These are phyloP conservation scores for Tetrapyrgos nigripes DNA, from an alignment of 1,284 basidiomycete species.

Conservation along the genomic window DNA sequence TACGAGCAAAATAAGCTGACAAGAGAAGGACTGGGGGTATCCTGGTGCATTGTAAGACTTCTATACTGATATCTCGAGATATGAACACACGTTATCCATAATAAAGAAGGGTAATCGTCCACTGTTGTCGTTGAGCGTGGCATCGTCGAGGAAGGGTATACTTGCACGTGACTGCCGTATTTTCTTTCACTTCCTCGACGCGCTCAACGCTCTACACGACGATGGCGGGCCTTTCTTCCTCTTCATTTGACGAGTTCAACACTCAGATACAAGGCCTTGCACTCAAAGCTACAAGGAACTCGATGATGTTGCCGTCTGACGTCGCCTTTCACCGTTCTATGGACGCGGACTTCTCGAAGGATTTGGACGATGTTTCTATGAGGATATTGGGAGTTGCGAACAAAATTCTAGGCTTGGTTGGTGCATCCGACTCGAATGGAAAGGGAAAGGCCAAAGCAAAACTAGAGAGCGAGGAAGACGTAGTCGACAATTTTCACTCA, in stretches of 20 bases:
- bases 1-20: conserved; percentile 49
- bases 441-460: conserved; percentile 62
- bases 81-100: conserved; percentile 45
- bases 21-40: conserved; percentile 49
- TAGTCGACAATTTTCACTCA: conserved; percentile 83
- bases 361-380: conserved; percentile 68
- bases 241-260: conserved; percentile 47
- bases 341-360: conserved; percentile 70
- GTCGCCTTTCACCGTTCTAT: conserved; percentile 87
- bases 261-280: conserved; percentile 60
- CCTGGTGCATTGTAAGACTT: conserved; percentile 28
- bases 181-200: neutral
- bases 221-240: conserved; percentile 17
- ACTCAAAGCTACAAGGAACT: conserved; percentile 64
- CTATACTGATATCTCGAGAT: neutral
- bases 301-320: conserved; percentile 69
- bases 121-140: conserved; percentile 6
- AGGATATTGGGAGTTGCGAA: conserved; percentile 70
- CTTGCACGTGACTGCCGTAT: neutral
- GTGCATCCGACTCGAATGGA: conserved; percentile 43
- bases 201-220: neutral
- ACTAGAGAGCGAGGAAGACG: conserved; percentile 76
- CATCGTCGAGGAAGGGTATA: neutral
- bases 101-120: conserved; percentile 44
- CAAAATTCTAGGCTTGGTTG: conserved; percentile 62